Percentiles rank a stretch among this genome's conserved stretches.
phyloP scores from a whole-genome alignment of 345 rosid genomes.

The Heritiera littoralis region DNA sequence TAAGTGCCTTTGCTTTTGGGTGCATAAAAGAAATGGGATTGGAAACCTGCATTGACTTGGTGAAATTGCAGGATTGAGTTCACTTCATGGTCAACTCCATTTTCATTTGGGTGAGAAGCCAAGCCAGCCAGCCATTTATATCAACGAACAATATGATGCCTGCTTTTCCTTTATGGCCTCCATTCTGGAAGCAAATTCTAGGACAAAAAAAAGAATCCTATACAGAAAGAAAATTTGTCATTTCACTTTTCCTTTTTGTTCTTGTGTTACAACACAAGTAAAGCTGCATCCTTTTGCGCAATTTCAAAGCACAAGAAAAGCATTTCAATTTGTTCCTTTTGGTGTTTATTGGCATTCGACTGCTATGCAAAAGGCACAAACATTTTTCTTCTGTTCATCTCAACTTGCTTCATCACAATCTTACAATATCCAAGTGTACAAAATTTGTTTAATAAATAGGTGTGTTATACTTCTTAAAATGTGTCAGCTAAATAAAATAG shows the following conservation, averaged over 20 bases:
- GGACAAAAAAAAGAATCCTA: slow-evolving; percentile 36
- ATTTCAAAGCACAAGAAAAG: slow-evolving; percentile 32
- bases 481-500: too few species aligned
- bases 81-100: slow-evolving; percentile 37
- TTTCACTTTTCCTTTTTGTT: neutral
- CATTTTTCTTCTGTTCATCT: too few species aligned
- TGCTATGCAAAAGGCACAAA: too few species aligned
- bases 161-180: slow-evolving; percentile 36
- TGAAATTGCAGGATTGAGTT: neutral
- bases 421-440: too few species aligned
- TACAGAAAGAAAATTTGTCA: slow-evolving; percentile 12
- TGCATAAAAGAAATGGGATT: neutral
- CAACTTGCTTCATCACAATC: too few species aligned
- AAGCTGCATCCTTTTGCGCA: slow-evolving; percentile 28
- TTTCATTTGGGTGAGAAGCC: neutral
- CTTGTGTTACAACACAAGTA: slow-evolving; percentile 16
- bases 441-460: too few species aligned
- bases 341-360: slow-evolving; percentile 23
- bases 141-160: slow-evolving; percentile 32
- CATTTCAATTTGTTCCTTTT: slow-evolving; percentile 19
- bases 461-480: too few species aligned
- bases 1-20: slow-evolving; percentile 8
- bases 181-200: slow-evolving; percentile 35
- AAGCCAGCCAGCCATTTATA: slow-evolving; percentile 6
- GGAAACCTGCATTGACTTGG: slow-evolving; percentile 10